Percentiles rank a stretch among this genome's conserved stretches.
Evolutionary conservation across 78 protist genomes (phyloP).

Genomic region (Mastigamoeba balamuthi): DNA sequence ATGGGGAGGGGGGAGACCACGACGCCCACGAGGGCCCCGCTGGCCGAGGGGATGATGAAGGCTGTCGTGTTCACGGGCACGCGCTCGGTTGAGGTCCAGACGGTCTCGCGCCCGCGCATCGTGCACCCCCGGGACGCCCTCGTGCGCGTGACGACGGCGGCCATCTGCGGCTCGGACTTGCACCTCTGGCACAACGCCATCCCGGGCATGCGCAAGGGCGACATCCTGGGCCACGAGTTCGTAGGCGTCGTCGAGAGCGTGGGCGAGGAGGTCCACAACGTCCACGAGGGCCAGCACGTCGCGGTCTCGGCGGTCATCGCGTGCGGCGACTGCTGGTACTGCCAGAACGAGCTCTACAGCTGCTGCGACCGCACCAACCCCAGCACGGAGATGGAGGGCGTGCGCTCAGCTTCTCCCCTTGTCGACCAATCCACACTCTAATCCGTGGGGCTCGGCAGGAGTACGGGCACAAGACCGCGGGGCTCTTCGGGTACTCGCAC

Average conservation of each 20-base stretch:
- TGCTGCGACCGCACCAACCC: constrained; percentile 15
- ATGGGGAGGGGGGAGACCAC: not conserved
- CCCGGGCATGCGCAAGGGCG: constrained; percentile 11
- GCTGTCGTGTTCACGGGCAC: constrained; percentile 6
- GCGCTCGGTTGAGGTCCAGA: not conserved
- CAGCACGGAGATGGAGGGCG: constrained; percentile 2
- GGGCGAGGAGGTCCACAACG: constrained; percentile 4
- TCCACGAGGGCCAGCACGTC: not conserved
- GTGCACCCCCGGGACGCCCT: not conserved
- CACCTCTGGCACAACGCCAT: constrained; percentile 7
- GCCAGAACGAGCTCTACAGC: constrained; percentile 9
- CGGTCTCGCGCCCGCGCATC: not conserved
- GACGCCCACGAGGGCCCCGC: not conserved
- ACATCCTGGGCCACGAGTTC: constrained; percentile 30
- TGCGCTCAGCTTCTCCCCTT: too few species aligned
- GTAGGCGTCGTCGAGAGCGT: constrained; percentile 11
- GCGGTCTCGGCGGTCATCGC: not conserved
- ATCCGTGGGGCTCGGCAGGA: not conserved
- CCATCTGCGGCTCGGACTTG: constrained; percentile 29
- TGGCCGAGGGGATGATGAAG: not conserved
- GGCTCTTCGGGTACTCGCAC: constrained; percentile 13
- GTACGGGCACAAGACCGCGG: constrained; percentile 17
- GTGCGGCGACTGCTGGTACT: constrained; percentile 2
- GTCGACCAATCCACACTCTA: not conserved
- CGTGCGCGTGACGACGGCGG: not conserved